Percentiles rank a stretch among this genome's conserved stretches.
Evolutionary conservation across 164 flowering plant genomes (phyloP).

Genomic region (Annona squamosa): DNA sequence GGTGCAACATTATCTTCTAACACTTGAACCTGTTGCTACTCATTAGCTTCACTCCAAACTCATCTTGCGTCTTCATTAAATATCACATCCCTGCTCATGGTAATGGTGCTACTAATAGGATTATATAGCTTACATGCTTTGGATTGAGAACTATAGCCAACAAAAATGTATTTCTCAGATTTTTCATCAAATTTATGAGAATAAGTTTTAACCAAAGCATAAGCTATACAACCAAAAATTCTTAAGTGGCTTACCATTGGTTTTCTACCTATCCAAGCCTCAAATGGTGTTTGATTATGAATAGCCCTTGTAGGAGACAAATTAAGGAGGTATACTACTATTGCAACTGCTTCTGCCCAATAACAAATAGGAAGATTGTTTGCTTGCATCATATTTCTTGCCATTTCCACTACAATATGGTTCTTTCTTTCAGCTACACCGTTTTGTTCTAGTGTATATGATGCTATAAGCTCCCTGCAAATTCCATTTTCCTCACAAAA

Average conservation of each 20-base stretch:
- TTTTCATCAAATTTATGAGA: not conserved
- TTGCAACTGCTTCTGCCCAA: constrained; percentile 2
- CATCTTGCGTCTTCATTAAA: constrained; percentile 1
- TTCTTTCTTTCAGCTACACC: not conserved
- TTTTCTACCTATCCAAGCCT: not conserved
- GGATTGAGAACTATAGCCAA: not conserved
- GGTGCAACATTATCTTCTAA: not conserved
- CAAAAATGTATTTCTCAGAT: not conserved
- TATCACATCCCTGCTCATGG: not conserved
- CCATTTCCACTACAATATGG: not conserved
- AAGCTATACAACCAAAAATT: not conserved
- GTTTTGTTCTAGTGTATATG: not conserved
- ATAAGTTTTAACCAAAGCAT: not conserved
- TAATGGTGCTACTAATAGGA: not conserved
- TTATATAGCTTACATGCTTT: constrained; percentile 1
- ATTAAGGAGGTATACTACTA: not conserved
- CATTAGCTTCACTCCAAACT: not conserved
- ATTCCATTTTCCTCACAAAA: not conserved
- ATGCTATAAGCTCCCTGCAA: not conserved
- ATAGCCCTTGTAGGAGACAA: not conserved
- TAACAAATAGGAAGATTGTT: not conserved
- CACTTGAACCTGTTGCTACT: not conserved
- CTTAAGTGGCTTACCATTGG: not conserved
- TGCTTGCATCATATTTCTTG: not conserved
- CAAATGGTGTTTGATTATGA: constrained; percentile 1